These are phyloP conservation scores for Rhododendron kiyosumense DNA, from an alignment of 148 eudicot species.

Conservation along the genomic window DNA sequence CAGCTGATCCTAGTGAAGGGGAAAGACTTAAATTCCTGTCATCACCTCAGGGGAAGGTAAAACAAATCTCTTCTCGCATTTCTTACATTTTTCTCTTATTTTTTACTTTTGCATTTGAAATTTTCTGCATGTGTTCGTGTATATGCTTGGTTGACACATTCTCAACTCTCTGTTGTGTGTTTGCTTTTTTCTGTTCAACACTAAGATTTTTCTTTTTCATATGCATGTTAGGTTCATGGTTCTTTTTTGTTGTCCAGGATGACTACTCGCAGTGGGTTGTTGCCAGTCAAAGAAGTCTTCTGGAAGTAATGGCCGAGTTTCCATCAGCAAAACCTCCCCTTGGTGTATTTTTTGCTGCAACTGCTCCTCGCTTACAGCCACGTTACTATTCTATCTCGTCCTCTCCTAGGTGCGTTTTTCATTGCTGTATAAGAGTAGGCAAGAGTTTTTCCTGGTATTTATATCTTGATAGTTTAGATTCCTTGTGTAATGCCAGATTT, in stretches of 20 bases:
- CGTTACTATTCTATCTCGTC: constrained; percentile 90
- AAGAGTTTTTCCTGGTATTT: background rate
- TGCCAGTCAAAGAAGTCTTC: constrained; percentile 81
- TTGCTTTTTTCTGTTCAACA: background rate
- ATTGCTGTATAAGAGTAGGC: background rate
- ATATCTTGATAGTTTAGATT: constrained; percentile 2
- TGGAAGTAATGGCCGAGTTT: constrained; percentile 80
- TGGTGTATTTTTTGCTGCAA: constrained; percentile 87
- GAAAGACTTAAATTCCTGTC: constrained; percentile 67
- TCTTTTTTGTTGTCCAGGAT: constrained; percentile 41
- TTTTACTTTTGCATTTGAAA: background rate
- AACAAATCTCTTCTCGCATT: background rate
- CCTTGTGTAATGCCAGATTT: constrained; percentile 36
- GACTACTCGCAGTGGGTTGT: constrained; percentile 80
- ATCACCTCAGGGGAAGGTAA: constrained; percentile 84
- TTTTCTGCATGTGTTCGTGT: background rate
- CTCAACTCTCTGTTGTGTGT: background rate
- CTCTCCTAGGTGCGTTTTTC: constrained; percentile 56
- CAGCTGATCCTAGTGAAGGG: constrained; percentile 62
- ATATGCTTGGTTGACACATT: background rate
- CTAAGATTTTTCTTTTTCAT: background rate
- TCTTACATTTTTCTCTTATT: background rate
- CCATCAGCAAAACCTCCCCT: constrained; percentile 88
- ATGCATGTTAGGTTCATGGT: background rate
- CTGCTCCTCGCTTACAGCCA: constrained; percentile 80